Percentiles rank a stretch among this genome's conserved stretches.
phyloP scores from a whole-genome alignment of 2,329 filamentous ascomycete genomes.

The Aspergillus alliaceus region DNA sequence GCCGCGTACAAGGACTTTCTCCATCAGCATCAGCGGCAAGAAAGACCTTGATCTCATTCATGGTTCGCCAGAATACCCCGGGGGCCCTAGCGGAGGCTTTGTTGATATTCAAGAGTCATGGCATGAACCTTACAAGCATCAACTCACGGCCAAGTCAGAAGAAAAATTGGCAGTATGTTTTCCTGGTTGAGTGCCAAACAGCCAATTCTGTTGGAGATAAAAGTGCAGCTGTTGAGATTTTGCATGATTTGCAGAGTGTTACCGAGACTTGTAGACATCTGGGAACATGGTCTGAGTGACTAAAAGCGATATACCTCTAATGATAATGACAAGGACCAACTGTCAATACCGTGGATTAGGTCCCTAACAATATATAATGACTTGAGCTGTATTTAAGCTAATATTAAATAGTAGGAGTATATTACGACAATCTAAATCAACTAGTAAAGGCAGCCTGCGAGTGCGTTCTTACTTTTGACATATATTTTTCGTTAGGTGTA shows the following conservation, averaged over 20 bases:
- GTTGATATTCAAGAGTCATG: constrained; percentile 70
- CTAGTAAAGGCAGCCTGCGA: too few relatives aligned
- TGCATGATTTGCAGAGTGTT: constrained; percentile 34
- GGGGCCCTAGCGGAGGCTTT: constrained; percentile 83
- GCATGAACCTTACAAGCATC: constrained; percentile 85
- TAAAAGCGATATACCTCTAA: constrained; percentile 5
- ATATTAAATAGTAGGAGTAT: too few relatives aligned
- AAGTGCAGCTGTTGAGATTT: constrained; percentile 30
- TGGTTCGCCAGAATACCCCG: constrained; percentile 71
- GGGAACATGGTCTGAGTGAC: constrained; percentile 43
- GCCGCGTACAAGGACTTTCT: not conserved
- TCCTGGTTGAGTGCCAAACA: constrained; percentile 87
- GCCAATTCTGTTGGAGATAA: constrained; percentile 25
- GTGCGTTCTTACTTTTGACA: too few relatives aligned
- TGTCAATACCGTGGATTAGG: not conserved
- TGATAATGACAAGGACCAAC: not conserved
- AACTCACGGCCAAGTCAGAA: constrained; percentile 78
- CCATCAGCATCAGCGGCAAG: constrained; percentile 6
- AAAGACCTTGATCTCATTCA: constrained; percentile 78
- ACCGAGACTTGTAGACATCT: constrained; percentile 41
- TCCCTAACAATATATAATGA: too few relatives aligned
- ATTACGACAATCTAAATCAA: too few relatives aligned
- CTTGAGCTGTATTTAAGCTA: too few relatives aligned
- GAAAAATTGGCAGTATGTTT: constrained; percentile 84
- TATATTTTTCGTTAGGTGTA: too few relatives aligned